Evolutionary conservation across 2,329 filamentous ascomycete species (phyloP).

Genomic region (Colletotrichum acutatum): DNA sequence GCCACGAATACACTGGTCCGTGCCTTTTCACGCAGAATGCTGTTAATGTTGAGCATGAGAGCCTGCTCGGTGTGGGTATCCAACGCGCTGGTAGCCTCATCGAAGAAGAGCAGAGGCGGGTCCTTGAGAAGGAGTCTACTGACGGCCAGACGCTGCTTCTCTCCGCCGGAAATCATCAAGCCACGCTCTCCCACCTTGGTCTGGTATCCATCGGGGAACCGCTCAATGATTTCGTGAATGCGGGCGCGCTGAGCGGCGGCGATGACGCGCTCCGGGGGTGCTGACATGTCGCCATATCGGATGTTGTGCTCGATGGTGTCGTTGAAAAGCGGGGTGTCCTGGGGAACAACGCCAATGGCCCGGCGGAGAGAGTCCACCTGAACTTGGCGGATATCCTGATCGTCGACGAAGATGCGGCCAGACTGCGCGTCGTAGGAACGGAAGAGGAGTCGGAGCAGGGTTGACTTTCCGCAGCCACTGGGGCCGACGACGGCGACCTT

Average conservation of each 20-base stretch:
- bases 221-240: slow-evolving; percentile 83
- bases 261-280: slow-evolving; percentile 76
- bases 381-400: slow-evolving; percentile 89
- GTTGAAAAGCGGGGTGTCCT: slow-evolving; percentile 97
- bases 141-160: slow-evolving; percentile 91
- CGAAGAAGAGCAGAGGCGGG: slow-evolving; percentile 90
- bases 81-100: slow-evolving; percentile 91
- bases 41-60: slow-evolving; percentile 91
- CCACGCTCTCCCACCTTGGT: slow-evolving; percentile 94
- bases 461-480: slow-evolving; percentile 96
- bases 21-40: slow-evolving; percentile 86
- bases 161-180: slow-evolving; percentile 96
- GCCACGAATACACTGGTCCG: slow-evolving; percentile 96
- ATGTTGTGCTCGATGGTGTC: slow-evolving; percentile 97
- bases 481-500: slow-evolving; percentile 97
- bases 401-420: slow-evolving; percentile 90
- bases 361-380: slow-evolving; percentile 83
- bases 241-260: slow-evolving; percentile 84
- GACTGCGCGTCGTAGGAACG: slow-evolving; percentile 91
- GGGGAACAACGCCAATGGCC: slow-evolving; percentile 93
- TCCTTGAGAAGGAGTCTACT: slow-evolving; percentile 88
- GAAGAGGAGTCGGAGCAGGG: slow-evolving; percentile 89
- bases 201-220: slow-evolving; percentile 87
- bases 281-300: slow-evolving; percentile 86
- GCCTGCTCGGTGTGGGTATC: slow-evolving; percentile 95